These are phyloP conservation scores for Alloteropsis angusta DNA, from an alignment of 202 grass and related monocot genomes.

Conservation along the genomic window DNA sequence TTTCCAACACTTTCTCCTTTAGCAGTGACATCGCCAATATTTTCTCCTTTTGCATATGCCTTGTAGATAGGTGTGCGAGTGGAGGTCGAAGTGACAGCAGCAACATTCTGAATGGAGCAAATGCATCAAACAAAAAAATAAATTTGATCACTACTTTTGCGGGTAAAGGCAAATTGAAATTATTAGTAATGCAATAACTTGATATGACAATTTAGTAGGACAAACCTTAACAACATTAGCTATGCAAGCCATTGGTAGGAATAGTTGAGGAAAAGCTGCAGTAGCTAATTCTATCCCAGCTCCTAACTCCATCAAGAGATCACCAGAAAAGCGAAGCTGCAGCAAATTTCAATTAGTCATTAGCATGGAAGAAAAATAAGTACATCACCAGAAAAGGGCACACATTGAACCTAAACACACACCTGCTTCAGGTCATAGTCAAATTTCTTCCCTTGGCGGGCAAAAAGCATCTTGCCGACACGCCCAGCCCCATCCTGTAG, in stretches of 20 bases:
- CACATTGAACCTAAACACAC: neutral
- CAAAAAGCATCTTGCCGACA: slow-evolving; percentile 99
- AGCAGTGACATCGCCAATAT: slow-evolving; percentile 96
- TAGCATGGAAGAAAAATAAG: neutral
- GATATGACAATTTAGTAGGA: neutral
- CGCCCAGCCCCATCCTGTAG: slow-evolving; percentile 90
- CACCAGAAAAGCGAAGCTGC: slow-evolving; percentile 90
- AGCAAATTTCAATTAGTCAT: slow-evolving; percentile 17
- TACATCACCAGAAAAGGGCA: neutral
- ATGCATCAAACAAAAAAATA: neutral
- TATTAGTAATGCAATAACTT: neutral
- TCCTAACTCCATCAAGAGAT: slow-evolving; percentile 94
- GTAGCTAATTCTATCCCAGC: slow-evolving; percentile 98
- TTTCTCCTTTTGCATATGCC: slow-evolving; percentile 97
- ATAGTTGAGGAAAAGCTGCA: slow-evolving; percentile 89
- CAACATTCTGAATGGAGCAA: slow-evolving; percentile 67
- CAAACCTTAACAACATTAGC: slow-evolving; percentile 95
- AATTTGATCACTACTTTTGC: slow-evolving; percentile 6
- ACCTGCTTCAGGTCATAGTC: slow-evolving; percentile 99
- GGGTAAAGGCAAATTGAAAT: neutral
- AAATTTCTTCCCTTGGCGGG: slow-evolving; percentile 99
- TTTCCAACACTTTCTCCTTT: slow-evolving; percentile 99
- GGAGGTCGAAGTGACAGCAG: slow-evolving; percentile 95
- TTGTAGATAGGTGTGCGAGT: slow-evolving; percentile 98
- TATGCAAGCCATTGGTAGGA: slow-evolving; percentile 94